Conservation (phyloP, 148 eudicot genomes). For the Rhododendron henanense region DNA sequence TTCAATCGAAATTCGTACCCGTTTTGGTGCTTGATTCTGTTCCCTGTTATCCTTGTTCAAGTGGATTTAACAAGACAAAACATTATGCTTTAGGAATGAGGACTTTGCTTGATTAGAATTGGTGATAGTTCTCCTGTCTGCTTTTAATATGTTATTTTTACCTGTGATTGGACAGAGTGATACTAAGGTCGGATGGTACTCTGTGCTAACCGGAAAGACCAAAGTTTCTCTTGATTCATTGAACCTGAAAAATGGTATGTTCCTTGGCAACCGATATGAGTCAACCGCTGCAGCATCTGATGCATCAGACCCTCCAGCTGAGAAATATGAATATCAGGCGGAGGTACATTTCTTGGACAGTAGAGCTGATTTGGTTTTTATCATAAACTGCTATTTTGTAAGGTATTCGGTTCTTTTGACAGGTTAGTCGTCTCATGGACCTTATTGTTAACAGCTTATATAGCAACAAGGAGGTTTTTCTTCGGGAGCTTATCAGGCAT, state of each 20-base stretch:
- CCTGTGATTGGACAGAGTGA: conserved; percentile 31
- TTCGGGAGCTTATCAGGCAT: conserved; percentile 92
- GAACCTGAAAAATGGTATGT: conserved; percentile 27
- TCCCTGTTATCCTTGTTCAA: background rate
- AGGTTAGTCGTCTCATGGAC: conserved; percentile 99
- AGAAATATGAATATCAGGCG: conserved; percentile 94
- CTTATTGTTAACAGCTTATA: conserved; percentile 95
- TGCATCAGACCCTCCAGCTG: conserved; percentile 50
- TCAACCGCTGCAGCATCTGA: conserved; percentile 80
- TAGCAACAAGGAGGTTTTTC: conserved; percentile 96
- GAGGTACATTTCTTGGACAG: conserved; percentile 46
- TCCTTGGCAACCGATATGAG: conserved; percentile 42
- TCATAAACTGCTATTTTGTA: background rate
- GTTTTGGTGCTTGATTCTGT: background rate
- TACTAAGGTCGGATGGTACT: conserved; percentile 37
- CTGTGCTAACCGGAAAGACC: conserved; percentile 26
- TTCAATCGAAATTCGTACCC: background rate
- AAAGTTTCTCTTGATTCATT: conserved; percentile 21
- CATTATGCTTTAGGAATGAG: background rate
- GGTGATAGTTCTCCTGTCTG: background rate
- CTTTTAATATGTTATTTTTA: background rate
- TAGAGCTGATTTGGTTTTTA: background rate
- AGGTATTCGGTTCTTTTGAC: conserved; percentile 3
- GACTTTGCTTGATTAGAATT: background rate
- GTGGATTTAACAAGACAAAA: background rate